Percentiles rank a stretch among this genome's conserved stretches.
Conservation (phyloP, 1,139 yeast species). For the Sugiyamaella pinicola region DNA sequence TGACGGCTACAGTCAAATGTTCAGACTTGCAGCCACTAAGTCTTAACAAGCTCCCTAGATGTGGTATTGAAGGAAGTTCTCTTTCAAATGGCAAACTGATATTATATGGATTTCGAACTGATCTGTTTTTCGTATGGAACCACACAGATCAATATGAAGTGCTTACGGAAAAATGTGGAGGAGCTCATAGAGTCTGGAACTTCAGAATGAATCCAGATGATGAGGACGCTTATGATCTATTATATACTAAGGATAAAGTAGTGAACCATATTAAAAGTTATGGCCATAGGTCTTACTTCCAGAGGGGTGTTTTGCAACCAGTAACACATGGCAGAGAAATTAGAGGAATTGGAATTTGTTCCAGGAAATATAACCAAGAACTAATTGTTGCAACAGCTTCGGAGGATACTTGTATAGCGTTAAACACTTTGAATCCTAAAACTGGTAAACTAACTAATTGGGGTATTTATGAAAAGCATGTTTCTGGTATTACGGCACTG, state of each 20-base stretch:
- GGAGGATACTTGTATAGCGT: slow-evolving; percentile 78
- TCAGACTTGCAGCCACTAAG: slow-evolving; percentile 48
- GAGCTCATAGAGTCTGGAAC: slow-evolving; percentile 83
- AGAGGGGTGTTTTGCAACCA: slow-evolving; percentile 43
- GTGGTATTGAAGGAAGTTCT: slow-evolving; percentile 74
- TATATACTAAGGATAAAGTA: slow-evolving; percentile 56
- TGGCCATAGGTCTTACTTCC: slow-evolving; percentile 32
- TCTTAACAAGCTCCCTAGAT: slow-evolving; percentile 67
- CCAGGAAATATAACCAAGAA: slow-evolving; percentile 32
- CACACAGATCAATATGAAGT: slow-evolving; percentile 76
- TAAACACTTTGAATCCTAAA: slow-evolving; percentile 50
- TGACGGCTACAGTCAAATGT: slow-evolving; percentile 20
- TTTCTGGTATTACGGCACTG: slow-evolving; percentile 81
- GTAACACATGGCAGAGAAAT: slow-evolving; percentile 93
- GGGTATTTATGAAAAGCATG: slow-evolving; percentile 77
- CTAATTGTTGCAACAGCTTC: slow-evolving; percentile 67
- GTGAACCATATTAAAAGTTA: slow-evolving; percentile 23
- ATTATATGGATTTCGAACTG: slow-evolving; percentile 80
- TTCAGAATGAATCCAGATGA: slow-evolving; percentile 26
- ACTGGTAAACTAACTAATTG: slow-evolving; percentile 49
- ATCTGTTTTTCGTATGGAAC: slow-evolving; percentile 77
- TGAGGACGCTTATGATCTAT: slow-evolving; percentile 42
- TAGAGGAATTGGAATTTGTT: slow-evolving; percentile 40
- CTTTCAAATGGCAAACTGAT: slow-evolving; percentile 51
- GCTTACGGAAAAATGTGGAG: slow-evolving; percentile 79